Conservation (phyloP, 441 rosid genomes). For the Metrosideros polymorpha region DNA sequence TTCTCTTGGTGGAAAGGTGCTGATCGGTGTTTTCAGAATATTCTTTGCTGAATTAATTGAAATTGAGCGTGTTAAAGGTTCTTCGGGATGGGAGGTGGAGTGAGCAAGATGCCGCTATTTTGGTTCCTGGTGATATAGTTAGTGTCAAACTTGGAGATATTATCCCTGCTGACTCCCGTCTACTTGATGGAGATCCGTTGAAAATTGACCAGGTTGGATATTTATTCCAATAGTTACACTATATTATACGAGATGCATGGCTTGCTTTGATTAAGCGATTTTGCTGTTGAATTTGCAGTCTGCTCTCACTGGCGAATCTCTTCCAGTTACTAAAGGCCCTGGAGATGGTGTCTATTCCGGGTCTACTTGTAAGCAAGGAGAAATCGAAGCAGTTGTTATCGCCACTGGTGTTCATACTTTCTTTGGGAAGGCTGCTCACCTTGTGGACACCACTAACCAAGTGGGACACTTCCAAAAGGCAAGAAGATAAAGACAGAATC, state of each 20-base stretch:
- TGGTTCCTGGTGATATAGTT: conserved; percentile 7
- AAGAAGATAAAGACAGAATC: not conserved
- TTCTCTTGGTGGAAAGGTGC: not conserved
- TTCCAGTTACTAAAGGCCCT: conserved; percentile 6
- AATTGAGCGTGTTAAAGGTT: not conserved
- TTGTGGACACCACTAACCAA: conserved; percentile 5
- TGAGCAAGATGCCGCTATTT: conserved; percentile 7
- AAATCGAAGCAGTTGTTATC: conserved; percentile 4
- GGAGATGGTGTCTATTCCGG: conserved; percentile 8
- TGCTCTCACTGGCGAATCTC: conserved; percentile 8
- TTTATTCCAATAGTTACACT: not conserved
- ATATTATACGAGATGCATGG: not conserved
- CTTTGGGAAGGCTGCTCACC: conserved; percentile 15
- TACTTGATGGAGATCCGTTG: conserved; percentile 5
- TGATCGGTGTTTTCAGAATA: not conserved
- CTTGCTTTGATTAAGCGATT: not conserved
- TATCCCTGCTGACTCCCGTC: conserved; percentile 7
- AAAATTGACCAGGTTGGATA: conserved; percentile 1
- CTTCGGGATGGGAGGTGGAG: conserved; percentile 4
- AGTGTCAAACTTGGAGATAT: conserved; percentile 6
- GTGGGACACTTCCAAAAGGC: conserved; percentile 12
- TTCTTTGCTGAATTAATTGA: not conserved
- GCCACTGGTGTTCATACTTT: conserved; percentile 9
- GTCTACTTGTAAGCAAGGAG: conserved; percentile 10
- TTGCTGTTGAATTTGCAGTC: not conserved